A percentile compares a stretch with the other conserved stretches of the same genome.
These are phyloP conservation scores for Brasilioporus rufonigricans DNA, from an alignment of 768 basidiomycete genomes.

Conservation along the genomic window DNA sequence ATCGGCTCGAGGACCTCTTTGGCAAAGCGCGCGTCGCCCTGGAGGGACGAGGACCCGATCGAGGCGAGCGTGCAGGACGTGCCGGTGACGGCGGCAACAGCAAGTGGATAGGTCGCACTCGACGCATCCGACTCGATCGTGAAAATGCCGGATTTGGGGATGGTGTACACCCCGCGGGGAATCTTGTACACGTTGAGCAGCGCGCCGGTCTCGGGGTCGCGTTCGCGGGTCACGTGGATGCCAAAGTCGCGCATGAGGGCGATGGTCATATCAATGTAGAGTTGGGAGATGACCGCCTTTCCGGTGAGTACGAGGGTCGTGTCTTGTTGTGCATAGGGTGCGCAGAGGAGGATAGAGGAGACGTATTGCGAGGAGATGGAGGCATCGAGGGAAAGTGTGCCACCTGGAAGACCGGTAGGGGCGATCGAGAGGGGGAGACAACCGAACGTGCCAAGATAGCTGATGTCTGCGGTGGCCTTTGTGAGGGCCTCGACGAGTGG, in stretches of 20 bases:
- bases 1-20: slow-evolving; percentile 90
- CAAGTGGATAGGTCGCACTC: slow-evolving; percentile 94
- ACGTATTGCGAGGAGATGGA: slow-evolving; percentile 98
- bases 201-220: slow-evolving; percentile 57
- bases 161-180: slow-evolving; percentile 73
- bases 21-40: slow-evolving; percentile 97
- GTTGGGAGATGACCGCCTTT: slow-evolving; percentile 95
- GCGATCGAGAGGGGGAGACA: slow-evolving; percentile 88
- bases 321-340: slow-evolving; percentile 85
- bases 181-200: slow-evolving; percentile 82
- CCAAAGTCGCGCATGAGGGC: slow-evolving; percentile 97
- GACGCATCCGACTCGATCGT: slow-evolving; percentile 95
- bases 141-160: slow-evolving; percentile 64
- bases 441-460: slow-evolving; percentile 75
- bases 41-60: slow-evolving; percentile 89
- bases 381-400: slow-evolving; percentile 82
- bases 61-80: slow-evolving; percentile 90
- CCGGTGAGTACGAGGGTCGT: slow-evolving; percentile 89
- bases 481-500: slow-evolving; percentile 89
- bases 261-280: slow-evolving; percentile 99
- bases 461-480: slow-evolving; percentile 75
- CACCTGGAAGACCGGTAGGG: slow-evolving; percentile 80
- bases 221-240: slow-evolving; percentile 65
- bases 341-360: slow-evolving; percentile 93
- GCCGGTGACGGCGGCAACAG: slow-evolving; percentile 97